Base-by-base conservation (phyloP, 2,329 filamentous ascomycete genomes). In the Achaetomium macrosporum region DNA sequence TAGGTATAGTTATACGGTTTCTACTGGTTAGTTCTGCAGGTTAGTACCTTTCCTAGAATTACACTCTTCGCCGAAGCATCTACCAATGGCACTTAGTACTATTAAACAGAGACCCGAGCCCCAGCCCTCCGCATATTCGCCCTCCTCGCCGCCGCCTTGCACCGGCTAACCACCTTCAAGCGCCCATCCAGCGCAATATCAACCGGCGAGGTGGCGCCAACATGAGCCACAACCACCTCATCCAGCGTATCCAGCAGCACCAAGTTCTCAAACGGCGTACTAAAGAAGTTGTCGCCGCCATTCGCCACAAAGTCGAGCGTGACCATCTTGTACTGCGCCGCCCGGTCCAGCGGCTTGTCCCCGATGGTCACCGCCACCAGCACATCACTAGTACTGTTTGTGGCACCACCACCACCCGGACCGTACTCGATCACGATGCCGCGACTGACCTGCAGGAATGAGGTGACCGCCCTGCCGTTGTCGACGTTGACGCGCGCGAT, bases 241-340 rank as follows among this genome's bases (percentile, higher is more conserved):
- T 77, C 77, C 57, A 78, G 68, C 0, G 74, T 75, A 53, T 79
- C 75, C 3, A 80, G 66, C 1, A 68, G 65, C 7, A 73, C 66
- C 16, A 73, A 68, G 63, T 65, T 49, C 10, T 47, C 58, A 6
- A 66, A 62, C 1, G 64, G 29, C 1, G 65, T 57, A 16, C 50
- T 53, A 11, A 65, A 74, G 62, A 85, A 79, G 61, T 83, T 84
- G 60, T 86, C 83, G 13, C 82, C 83, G 2, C 80, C 81, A 2
- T 74, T 74, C 1, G 81, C 80, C 0, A 86, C 58, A 59, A 85
- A 86, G 60, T 85, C 82, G 1, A 84, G 69, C 0, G 83, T 85
- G 15, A 82, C 78, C 17, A 86, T 65, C 11, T 72, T 75, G 64
- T 86, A 86, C 29, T 73, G 52, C 16, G 43, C 47, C 6, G 64